Evolutionary conservation across 139 green algal genomes (phyloP).

Genomic region (Closterium sp.): DNA sequence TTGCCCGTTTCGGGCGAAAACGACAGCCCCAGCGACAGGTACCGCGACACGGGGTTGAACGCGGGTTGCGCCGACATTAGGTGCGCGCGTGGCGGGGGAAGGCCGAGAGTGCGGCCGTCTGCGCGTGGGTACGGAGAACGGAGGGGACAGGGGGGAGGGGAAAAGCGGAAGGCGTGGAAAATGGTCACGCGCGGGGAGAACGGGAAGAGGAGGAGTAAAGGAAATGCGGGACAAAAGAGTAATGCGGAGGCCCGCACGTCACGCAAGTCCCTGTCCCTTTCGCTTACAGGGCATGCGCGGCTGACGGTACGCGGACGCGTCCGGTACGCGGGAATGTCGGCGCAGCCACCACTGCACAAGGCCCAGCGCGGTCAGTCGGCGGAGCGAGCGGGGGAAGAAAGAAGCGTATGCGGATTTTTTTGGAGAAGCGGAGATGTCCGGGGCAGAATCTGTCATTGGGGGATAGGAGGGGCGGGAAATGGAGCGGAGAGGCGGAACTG

Average conservation of each 20-base stretch:
- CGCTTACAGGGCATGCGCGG: not conserved
- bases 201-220: not conserved
- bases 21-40: not conserved
- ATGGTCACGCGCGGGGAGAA: not conserved
- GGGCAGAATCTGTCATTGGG: not conserved
- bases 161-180: not conserved
- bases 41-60: not conserved
- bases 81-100: not conserved
- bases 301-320: not conserved
- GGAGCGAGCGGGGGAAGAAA: not conserved
- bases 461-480: not conserved
- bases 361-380: not conserved
- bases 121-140: not conserved
- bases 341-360: not conserved
- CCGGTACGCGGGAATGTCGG: not conserved
- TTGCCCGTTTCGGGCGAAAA: not conserved
- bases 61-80: not conserved
- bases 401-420: not conserved
- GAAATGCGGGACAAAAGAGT: not conserved
- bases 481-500: not conserved
- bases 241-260: not conserved
- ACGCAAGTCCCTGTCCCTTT: not conserved
- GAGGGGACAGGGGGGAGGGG: not conserved
- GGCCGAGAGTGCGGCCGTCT: not conserved
- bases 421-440: not conserved